Base-by-base conservation (phyloP, 1,284 basidiomycete species). In the Serendipita sp. region DNA sequence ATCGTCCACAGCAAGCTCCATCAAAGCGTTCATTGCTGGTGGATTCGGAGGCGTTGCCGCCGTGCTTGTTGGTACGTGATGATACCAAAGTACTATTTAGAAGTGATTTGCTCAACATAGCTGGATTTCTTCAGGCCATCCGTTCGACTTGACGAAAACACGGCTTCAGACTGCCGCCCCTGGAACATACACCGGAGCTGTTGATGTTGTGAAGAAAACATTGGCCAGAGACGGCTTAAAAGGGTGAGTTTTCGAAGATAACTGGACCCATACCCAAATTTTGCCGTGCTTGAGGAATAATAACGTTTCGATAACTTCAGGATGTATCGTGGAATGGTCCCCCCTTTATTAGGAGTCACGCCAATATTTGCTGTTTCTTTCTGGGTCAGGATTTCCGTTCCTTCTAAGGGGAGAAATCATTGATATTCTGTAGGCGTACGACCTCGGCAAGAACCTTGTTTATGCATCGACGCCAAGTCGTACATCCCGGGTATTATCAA, bases 341-440 rank as follows among this genome's bases (percentile, higher is more conserved):
- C 96, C 30, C 96, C 96, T 61, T 77, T 99, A 66, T 78, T 97
- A 42, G 96, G 96, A 62, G 93, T 99, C 35, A 98, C 96, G 1
- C 96, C 96, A 60, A 99, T 99, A 72, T 99, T 99, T 72, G 96
- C 96, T 12, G 79, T 99, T 53, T 97, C 93, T 2, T 99, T 99
- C 79, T 98, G 94, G 93, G 92, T 91, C 72, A 66, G 81, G 71
- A 43, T 2, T 15, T 17, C 49, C 22, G 34, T 34, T 29, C 61
- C 45, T 45, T 13, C 38, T 50, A 35, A 17, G 17, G n/a, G 60
- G 42, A 32, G 62, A 61, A 26, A 61, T 38, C 42, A n/a, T 49
- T 49, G 6, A 49, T 62, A 32, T 60, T 38, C 60, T 62, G 45
- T 68, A 93, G 92, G 93, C 91, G 17, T 99, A 98, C 74, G 94